Evolutionary conservation across 176 grass and related monocot species (phyloP).

Genomic region (Pharus latifolius): DNA sequence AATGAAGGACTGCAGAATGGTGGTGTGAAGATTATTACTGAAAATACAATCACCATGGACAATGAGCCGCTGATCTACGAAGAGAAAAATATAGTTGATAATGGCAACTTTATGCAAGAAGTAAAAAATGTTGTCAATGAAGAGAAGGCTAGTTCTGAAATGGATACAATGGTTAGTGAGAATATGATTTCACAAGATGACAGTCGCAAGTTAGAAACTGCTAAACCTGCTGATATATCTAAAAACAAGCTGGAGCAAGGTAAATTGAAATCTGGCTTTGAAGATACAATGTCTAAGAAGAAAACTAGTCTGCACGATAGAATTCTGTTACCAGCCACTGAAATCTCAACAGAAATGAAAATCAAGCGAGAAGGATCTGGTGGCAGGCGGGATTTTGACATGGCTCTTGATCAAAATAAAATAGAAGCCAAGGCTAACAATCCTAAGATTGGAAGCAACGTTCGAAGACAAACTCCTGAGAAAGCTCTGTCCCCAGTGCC

Average conservation of each 20-base stretch:
- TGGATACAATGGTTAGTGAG: not conserved
- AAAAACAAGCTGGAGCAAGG: conserved; percentile 17
- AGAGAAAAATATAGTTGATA: conserved; percentile 86
- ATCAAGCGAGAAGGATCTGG: conserved; percentile 31
- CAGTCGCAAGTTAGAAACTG: conserved; percentile 6
- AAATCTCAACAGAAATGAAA: conserved; percentile 42
- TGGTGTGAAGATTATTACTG: conserved; percentile 50
- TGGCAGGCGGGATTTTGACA: conserved; percentile 16
- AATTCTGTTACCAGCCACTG: conserved; percentile 35
- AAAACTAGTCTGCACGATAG: conserved; percentile 31
- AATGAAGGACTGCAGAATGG: conserved; percentile 21
- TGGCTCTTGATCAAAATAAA: conserved; percentile 43
- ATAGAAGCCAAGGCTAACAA: conserved; percentile 24
- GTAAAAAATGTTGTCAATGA: conserved; percentile 60
- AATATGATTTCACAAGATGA: conserved; percentile 14
- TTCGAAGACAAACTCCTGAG: conserved; percentile 35
- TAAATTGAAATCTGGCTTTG: conserved; percentile 13
- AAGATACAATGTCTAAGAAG: conserved; percentile 19
- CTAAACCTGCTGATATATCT: conserved; percentile 17
- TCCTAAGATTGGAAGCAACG: conserved; percentile 33
- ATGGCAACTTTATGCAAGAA: conserved; percentile 34
- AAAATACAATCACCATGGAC: conserved; percentile 42
- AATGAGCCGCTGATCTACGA: conserved; percentile 56
- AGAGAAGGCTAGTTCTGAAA: conserved; percentile 24
- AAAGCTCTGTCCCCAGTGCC: conserved; percentile 32